A percentile compares a stretch with the other conserved stretches of the same genome.
phyloP scores from a whole-genome alignment of 192 early-diverging fungal genomes.

The Lobosporangium transversale region DNA sequence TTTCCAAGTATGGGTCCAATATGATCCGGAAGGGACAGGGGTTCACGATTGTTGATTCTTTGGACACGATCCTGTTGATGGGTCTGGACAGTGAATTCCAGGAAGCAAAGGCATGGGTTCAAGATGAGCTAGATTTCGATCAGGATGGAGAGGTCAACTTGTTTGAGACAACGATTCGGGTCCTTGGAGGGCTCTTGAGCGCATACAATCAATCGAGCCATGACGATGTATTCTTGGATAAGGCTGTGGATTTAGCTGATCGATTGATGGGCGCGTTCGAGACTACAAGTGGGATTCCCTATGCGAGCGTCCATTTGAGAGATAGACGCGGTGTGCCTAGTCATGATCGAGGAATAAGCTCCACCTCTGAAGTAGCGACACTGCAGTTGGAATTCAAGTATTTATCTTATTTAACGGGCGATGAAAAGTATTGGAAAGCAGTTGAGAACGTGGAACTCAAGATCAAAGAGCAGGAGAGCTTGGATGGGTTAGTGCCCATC shows the following conservation, averaged over 20 bases:
- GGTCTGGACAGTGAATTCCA: constrained; percentile 78
- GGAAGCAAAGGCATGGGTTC: constrained; percentile 73
- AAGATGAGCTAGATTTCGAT: constrained; percentile 69
- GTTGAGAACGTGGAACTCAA: constrained; percentile 71
- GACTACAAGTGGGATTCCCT: constrained; percentile 66
- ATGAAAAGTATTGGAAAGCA: constrained; percentile 71
- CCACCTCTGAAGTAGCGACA: constrained; percentile 72
- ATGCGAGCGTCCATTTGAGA: constrained; percentile 59
- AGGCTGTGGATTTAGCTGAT: constrained; percentile 73
- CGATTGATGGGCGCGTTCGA: constrained; percentile 68
- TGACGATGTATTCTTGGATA: constrained; percentile 65
- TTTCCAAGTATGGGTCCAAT: constrained; percentile 73
- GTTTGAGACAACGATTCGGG: constrained; percentile 81
- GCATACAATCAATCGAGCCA: constrained; percentile 72
- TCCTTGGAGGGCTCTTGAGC: constrained; percentile 79
- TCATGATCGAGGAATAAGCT: constrained; percentile 45
- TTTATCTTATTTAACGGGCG: constrained; percentile 70
- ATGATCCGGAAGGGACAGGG: constrained; percentile 73
- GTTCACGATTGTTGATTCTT: constrained; percentile 84
- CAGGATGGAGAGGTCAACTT: constrained; percentile 71
- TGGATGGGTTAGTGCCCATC: constrained; percentile 80
- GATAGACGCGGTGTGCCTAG: constrained; percentile 33
- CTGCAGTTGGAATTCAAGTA: constrained; percentile 83
- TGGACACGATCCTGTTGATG: constrained; percentile 89
- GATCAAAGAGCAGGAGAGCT: constrained; percentile 54